phyloP scores from a whole-genome alignment of 345 rosid genomes.

The Salix arbutifolia region DNA sequence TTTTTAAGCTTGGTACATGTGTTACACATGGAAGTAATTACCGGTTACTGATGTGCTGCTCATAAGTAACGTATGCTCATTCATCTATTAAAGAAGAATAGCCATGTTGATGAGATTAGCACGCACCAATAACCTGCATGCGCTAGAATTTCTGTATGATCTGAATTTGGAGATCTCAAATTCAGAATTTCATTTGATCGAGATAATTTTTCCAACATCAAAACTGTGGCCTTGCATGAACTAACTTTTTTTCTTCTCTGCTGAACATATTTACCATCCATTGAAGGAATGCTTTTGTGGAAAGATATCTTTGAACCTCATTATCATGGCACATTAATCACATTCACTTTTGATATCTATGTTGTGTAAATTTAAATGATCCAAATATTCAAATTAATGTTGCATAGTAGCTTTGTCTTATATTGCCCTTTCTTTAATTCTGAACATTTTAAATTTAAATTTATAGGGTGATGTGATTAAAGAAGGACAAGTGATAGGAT shows the following conservation, averaged over 20 bases:
- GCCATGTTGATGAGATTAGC: background rate
- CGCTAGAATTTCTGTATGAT: background rate
- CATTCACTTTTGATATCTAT: background rate
- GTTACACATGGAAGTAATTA: background rate
- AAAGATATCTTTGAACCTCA: background rate
- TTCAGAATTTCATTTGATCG: background rate
- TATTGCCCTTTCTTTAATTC: background rate
- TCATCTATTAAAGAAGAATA: background rate
- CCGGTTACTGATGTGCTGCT: background rate
- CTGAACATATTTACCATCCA: background rate
- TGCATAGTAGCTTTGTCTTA: background rate
- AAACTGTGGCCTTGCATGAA: background rate
- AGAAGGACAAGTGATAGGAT: constrained; percentile 90
- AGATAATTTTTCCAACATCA: background rate
- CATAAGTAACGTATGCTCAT: background rate
- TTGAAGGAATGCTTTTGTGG: background rate
- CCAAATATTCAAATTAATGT: background rate
- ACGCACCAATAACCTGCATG: background rate
- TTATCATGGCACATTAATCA: background rate
- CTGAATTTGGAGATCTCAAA: background rate
- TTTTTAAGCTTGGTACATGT: background rate
- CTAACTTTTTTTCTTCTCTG: background rate
- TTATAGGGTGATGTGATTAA: constrained; percentile 74
- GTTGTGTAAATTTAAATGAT: background rate
- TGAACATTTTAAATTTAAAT: background rate